Conservation (phyloP, 805 yeast species). For the Danielozyma ontarioensis region DNA sequence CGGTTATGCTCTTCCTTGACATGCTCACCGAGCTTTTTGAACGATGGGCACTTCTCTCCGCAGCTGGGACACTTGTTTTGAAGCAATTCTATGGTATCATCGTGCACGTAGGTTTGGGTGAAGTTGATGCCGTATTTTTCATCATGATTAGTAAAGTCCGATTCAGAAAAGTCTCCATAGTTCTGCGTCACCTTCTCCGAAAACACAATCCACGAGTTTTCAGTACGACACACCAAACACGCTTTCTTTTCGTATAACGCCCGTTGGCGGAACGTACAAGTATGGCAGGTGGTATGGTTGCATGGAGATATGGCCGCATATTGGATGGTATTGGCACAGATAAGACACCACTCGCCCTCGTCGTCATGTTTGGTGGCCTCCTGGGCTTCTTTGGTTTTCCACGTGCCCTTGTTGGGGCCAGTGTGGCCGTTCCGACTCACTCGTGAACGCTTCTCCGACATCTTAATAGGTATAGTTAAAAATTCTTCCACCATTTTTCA, state of each 20-base stretch:
- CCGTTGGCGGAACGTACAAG: constrained; percentile 77
- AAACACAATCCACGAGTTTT: constrained; percentile 52
- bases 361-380: constrained; percentile 20
- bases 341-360: constrained; percentile 56
- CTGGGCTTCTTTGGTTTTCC: constrained; percentile 1
- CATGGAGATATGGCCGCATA: constrained; percentile 75
- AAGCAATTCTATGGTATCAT: constrained; percentile 47
- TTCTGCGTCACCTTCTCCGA: constrained; percentile 39
- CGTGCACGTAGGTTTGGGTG: constrained; percentile 45
- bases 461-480: too few relatives aligned
- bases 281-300: constrained; percentile 77
- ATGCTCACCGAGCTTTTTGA: constrained; percentile 62
- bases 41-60: constrained; percentile 36
- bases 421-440: constrained; percentile 1
- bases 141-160: constrained; percentile 28
- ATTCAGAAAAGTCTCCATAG: constrained; percentile 31
- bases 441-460: too few relatives aligned
- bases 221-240: constrained; percentile 84
- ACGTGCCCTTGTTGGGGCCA: constrained; percentile 1
- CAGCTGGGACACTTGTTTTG: constrained; percentile 53
- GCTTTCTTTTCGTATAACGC: constrained; percentile 67
- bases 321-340: constrained; percentile 73
- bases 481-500: neutral
- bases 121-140: constrained; percentile 54
- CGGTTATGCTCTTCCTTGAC: constrained; percentile 57